Base-by-base conservation (phyloP, 129 eudicot species). In the Mikania micrantha region DNA sequence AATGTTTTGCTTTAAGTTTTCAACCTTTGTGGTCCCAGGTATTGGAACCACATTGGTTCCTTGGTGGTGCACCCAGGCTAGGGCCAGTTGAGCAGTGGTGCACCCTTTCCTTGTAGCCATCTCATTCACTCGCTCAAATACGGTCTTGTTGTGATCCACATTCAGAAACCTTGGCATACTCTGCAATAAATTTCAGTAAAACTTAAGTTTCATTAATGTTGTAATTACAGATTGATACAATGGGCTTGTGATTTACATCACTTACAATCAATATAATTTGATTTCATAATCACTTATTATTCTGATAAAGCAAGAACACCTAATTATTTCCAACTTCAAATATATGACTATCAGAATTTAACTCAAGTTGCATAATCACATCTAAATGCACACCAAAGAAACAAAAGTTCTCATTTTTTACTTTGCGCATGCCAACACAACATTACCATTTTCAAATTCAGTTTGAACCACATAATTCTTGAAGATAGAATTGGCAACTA, bases 41-140 rank as follows among this genome's bases (percentile, higher is more conserved):
- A 58, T 58, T 16, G 40, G 64, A 15, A 29, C 41, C 40, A 58
- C 64, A 7, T 58, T 22, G 21, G 1, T 58, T 29, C 64, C 64
- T 29, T 58, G 64, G 64, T 58, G 64, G 34, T 58, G 64, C 21
- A 29, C 64, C 24, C 41, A 58, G 0, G 63, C 63, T 5, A 58
- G 22, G 13, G 64, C 19, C 31, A 58, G 64, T 5, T 58, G 64
- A 29, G 64, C 39, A 7, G 40, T 2, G 1, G 64, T 58, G 58
- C 53, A 40, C 50, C 71, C 40, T 74, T 39, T 67, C 50, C 39
- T 74, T 60, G 25, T 40, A 68, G 72, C 81, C 60, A 70, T 31
- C 9, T 44, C 50, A 44, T 44, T 44, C 7, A 44, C 50, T 6
- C 20, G 19, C 21, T 44, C 50, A 1, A 15, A 44, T 6, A 44